A percentile compares a stretch with the other conserved stretches of the same genome.
These are phyloP conservation scores for Waltiozyma solani DNA, from an alignment of 1,139 yeast genomes.

Conservation along the genomic window DNA sequence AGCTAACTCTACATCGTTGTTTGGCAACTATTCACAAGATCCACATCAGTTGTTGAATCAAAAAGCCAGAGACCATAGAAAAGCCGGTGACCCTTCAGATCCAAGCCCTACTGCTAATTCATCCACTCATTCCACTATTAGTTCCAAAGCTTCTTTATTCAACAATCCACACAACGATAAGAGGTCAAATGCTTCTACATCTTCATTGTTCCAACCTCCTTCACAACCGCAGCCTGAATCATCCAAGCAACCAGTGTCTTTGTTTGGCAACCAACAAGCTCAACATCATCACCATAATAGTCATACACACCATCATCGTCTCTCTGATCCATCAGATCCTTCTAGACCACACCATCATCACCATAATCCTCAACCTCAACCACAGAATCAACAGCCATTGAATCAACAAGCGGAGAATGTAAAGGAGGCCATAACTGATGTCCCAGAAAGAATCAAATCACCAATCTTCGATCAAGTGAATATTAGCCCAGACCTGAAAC, in stretches of 20 bases:
- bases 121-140: not conserved
- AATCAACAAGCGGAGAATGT: conserved; percentile 2
- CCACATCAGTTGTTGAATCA: no score
- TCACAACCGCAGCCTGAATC: not conserved
- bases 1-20: not conserved
- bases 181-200: no score
- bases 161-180: no score
- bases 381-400: conserved; percentile 3
- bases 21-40: conserved; percentile 2
- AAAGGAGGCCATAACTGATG: not conserved
- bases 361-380: conserved; percentile 2
- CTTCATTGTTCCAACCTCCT: conserved; percentile 15
- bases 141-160: no score
- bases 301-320: not conserved
- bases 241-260: not conserved
- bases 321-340: conserved; percentile 1
- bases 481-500: conserved; percentile 13
- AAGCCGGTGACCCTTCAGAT: not conserved
- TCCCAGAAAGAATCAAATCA: conserved; percentile 1
- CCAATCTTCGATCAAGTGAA: conserved; percentile 17
- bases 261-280: not conserved
- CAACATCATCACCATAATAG: not conserved
- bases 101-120: not conserved
- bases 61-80: no score
- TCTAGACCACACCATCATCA: conserved; percentile 2